Evolutionary conservation across 106 monocot species (phyloP), one percentile per base, ranked within the genome.

Genomic region (Amphibolis antarctica): DNA sequence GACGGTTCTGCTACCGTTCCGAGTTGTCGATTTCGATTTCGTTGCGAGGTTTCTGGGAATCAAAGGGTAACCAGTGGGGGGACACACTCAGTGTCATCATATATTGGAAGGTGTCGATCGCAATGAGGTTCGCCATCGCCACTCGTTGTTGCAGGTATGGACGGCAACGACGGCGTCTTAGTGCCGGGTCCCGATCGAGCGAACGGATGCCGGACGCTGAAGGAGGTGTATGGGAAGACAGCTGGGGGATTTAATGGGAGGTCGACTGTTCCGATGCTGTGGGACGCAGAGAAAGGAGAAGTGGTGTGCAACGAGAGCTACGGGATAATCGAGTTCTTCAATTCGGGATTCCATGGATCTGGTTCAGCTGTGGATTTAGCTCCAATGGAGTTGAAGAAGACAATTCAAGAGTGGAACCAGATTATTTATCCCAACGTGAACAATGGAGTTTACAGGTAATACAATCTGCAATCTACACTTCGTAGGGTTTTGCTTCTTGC

Each of bases 281-380:
- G 96, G 89, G 89, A 86, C 42, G 57, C 26, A 24, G 73, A 73
- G 43, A 65, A 49, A 46, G 50, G 66, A 31, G 83, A 89, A 42
- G 96, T 96, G 61, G 80, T 75, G 15, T 96, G 89, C 66, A 90
- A 96, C 62, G 96, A 96, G 78, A 96, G 89, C 76, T 84, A 82
- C 53, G 86, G 64, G 12, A 96, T 96, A 44, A 75, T 82, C 26
- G 71, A 82, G 69, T 89, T 90, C 75, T 65, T 96, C 24, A 82
- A 75, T 49, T 66, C 74, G 5, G 71, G 52, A 22, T 56, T 29
- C 48, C 61, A 24, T 0, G 62, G 55, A 20, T 19, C 45, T 63
- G 64, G 60, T 44, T 44, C 12, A 17, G 61, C 67, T 9, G 11
- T 65, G 46, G 86, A 96, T 47, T 69, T 96, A 25, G 68, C 55